Evolutionary conservation across 129 eudicot genomes (phyloP), one percentile per base, ranked within the genome.

Genomic region (Dittrichia graveolens): DNA sequence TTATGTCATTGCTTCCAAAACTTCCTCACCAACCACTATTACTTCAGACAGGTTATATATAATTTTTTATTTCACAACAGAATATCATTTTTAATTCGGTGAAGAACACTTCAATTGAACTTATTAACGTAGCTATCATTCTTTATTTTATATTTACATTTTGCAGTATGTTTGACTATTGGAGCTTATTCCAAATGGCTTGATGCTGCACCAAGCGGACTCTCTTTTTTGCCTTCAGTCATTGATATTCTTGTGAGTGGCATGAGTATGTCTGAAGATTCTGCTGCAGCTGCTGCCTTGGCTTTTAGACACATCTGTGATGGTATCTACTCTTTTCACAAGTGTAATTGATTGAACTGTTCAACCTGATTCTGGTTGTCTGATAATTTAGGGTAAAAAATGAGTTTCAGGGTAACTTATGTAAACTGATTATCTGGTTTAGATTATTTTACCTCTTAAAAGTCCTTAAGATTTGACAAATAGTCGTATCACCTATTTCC

Each of bases 131-230:
- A 16, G 44, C 53, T n/a, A 61, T 61, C 47, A 61, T 43, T 72
- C 48, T 12, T 43, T 41, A 7, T 44, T 15, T 44, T 43, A 3
- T 16, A 5, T 57, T 75, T 45, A 46, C 59, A 11, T 64, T 75
- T 31, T 65, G 8, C 72, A 95, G 99, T 91, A 24, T 95, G 99
- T 83, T 86, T 88, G 72, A 81, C 91, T 16, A 76, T 95, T 82
- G 99, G 99, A 70, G 99, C 99, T 61, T 95, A 91, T 82, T 88
- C 99, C 49, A 95, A 91, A 78, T 95, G 99, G 99, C 80, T 95
- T 65, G 94, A 95, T 85, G 86, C 90, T 65, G 88, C 91, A 56
- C 83, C 88, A 45, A 86, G 67, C 78, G 99, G 99, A 52, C 75
- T 85, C 55, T 86, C 97, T 35, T 86, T 84, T 79, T 77, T 95